Evolutionary conservation across 805 yeast genomes (phyloP).

Genomic region (Komagataella pastoris): DNA sequence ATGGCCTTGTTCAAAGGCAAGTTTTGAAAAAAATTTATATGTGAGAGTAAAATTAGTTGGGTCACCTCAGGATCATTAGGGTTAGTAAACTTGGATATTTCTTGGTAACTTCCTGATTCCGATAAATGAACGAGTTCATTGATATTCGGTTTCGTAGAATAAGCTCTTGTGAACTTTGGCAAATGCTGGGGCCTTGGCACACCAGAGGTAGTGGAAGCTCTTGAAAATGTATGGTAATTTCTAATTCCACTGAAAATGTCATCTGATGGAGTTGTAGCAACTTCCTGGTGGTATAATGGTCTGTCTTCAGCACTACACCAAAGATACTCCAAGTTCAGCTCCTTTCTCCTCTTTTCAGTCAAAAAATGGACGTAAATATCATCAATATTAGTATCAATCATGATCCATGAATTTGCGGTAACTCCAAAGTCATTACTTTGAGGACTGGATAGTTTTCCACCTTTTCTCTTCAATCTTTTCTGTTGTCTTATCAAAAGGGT

Average conservation of each 20-base stretch:
- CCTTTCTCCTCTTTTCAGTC: conserved; percentile 54
- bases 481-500: conserved; percentile 37
- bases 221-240: conserved; percentile 19
- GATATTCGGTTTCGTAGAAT: conserved; percentile 2
- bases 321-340: conserved; percentile 57
- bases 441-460: conserved; percentile 37
- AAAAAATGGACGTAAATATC: conserved; percentile 60
- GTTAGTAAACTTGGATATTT: conserved; percentile 5
- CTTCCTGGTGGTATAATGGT: conserved; percentile 11
- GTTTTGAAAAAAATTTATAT: background rate
- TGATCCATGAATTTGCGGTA: conserved; percentile 66
- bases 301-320: conserved; percentile 38
- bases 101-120: conserved; percentile 8
- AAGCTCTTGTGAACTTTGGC: background rate
- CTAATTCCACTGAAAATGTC: conserved; percentile 32
- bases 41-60: background rate
- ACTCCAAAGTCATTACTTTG: conserved; percentile 46
- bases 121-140: conserved; percentile 8
- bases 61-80: background rate
- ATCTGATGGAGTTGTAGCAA: conserved; percentile 15
- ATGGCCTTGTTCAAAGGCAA: background rate
- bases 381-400: conserved; percentile 55
- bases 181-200: background rate
- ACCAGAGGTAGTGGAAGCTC: background rate
- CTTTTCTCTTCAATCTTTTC: conserved; percentile 38